Conservation (phyloP, 1,284 basidiomycete genomes). For the Inonotus hispidus region DNA sequence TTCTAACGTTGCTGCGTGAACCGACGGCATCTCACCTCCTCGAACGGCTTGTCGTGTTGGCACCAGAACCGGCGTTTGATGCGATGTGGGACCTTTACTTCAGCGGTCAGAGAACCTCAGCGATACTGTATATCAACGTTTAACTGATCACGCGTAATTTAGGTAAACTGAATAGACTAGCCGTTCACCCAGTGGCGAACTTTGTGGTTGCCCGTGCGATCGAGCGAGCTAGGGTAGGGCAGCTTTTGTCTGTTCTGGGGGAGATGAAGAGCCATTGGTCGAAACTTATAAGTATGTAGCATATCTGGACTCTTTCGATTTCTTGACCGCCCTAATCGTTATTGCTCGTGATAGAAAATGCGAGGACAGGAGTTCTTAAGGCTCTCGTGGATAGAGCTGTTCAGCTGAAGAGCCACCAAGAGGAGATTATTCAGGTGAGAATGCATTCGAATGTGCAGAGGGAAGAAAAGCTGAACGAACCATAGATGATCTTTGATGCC, state of each 20-base stretch:
- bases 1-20: conserved; percentile 76
- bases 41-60: conserved; percentile 66
- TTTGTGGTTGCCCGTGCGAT: conserved; percentile 83
- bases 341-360: conserved; percentile 38
- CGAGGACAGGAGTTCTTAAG: conserved; percentile 62
- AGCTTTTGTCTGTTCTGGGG: conserved; percentile 53
- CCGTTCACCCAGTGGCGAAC: conserved; percentile 85
- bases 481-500: conserved; percentile 54
- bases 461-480: not conserved
- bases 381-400: conserved; percentile 67
- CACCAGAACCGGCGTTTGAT: conserved; percentile 58
- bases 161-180: conserved; percentile 63
- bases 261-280: conserved; percentile 52
- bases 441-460: not conserved
- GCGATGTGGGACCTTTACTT: conserved; percentile 78
- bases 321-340: conserved; percentile 5
- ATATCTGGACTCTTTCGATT: conserved; percentile 21
- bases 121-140: not conserved
- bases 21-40: conserved; percentile 84
- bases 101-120: conserved; percentile 26
- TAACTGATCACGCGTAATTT: not conserved
- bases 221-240: conserved; percentile 47
- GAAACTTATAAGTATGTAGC: conserved; percentile 46
- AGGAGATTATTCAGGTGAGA: conserved; percentile 30
- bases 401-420: conserved; percentile 34